Evolutionary conservation across 1,284 basidiomycete species (phyloP), one percentile per base, ranked within the genome.

Genomic region (Neotropicomus parvogracilis): DNA sequence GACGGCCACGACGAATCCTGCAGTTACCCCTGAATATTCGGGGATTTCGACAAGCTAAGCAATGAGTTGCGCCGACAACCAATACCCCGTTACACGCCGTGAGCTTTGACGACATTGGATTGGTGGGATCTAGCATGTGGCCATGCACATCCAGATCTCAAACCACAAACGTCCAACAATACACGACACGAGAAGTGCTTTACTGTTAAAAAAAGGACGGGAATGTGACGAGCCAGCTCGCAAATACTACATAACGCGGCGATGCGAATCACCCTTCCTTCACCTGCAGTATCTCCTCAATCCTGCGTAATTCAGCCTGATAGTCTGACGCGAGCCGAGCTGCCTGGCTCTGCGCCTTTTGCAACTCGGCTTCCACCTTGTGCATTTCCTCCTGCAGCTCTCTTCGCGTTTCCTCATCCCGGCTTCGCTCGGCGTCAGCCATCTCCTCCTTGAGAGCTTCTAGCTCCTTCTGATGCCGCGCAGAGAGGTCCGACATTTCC

Each of bases 401-500:
- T 37, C 45, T 50, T 6, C 53, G 54, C 4, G 65, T 65, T 20
- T 66, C 67, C 45, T 69, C 64, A 37, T 65, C 64, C 49, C 50
- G 63, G 43, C 42, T 52, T 17, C 47, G 62, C 35, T 69, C 64
- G 3, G 67, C 64, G 11, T 63, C 64, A 3, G 42, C 53, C 52
- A 65, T 56, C 41, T 65, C 64, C 4, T 60, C 56, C 40, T 48
- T 50, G 49, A 65, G 56, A 19, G 46, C 54, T 19, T 57, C 55
- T 39, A 77, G 59, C 33, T 75, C 74, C 35, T 68, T 62, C 39
- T 59, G 56, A 45, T 75, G 70, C 16, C 66, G 62, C 26, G 59
- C 59, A 19, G 63, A 68, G 40, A 70, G 62, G 7, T 65, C 67
- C 16, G 54, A 59, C 52, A 65, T 59, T 36, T 65, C 64, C 39